Conservation (phyloP, 2,329 filamentous ascomycete genomes). For the Cryphonectria japonica region DNA sequence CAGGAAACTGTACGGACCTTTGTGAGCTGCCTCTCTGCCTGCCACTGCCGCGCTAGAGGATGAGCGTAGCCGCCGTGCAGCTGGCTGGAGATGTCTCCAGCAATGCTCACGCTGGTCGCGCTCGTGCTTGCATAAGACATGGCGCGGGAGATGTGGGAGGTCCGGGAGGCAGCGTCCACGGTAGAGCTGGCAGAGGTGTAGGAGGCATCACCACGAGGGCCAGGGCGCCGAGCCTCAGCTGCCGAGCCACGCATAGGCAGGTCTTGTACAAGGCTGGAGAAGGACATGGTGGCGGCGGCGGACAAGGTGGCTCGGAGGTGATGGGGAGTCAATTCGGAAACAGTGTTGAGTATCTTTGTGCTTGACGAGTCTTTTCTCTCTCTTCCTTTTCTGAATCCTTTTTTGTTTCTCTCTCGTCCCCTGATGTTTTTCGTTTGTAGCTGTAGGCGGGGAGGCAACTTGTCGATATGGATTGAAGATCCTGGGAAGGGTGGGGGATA, state of each 20-base stretch:
- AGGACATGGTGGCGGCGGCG: conserved; percentile 56
- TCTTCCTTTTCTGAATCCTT: not conserved
- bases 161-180: conserved; percentile 60
- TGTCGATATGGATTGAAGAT: not conserved
- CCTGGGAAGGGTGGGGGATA: too few species aligned
- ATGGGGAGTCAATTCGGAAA: not conserved
- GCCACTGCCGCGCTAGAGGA: conserved; percentile 78
- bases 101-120: conserved; percentile 70
- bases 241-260: conserved; percentile 61
- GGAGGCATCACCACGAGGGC: conserved; percentile 49
- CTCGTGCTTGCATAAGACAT: conserved; percentile 70
- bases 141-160: conserved; percentile 65
- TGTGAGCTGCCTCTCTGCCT: conserved; percentile 81
- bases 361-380: not conserved
- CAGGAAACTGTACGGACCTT: conserved; percentile 59
- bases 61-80: conserved; percentile 83
- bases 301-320: not conserved
- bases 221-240: conserved; percentile 46
- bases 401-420: not conserved
- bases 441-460: not conserved
- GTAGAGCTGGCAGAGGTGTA: conserved; percentile 48
- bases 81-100: conserved; percentile 79
- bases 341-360: not conserved
- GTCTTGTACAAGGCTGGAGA: conserved; percentile 70
- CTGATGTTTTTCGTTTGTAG: not conserved